Base-by-base conservation (phyloP, 2,329 filamentous ascomycete species). In the Cercospora citrullina region DNA sequence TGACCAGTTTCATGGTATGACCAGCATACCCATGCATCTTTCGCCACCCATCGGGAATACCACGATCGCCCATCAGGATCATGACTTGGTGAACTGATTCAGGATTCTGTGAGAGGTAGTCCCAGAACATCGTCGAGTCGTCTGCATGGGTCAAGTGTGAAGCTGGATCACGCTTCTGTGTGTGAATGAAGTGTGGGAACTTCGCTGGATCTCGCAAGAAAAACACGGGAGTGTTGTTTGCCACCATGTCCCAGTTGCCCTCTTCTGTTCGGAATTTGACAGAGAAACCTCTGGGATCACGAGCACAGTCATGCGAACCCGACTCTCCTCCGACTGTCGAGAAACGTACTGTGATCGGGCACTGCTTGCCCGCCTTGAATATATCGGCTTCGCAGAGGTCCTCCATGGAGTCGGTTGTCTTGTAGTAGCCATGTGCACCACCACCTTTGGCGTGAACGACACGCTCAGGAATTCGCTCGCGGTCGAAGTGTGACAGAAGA, bases 301-400 rank as follows among this genome's bases (percentile, higher is more conserved):
- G 87, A 33, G 89, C 90, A 71, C 87, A 88, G 74, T 93, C 90
- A 66, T 90, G 84, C 4, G 88, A 91, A 6, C 90, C 90, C 67
- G 87, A 87, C 78, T 92, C 90, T 68, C 90, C 90, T 76, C 90
- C 90, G 4, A 93, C 90, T 1, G 91, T 93, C 0, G 90, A 92
- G 79, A 93, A 92, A 4, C 91, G 87, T 53, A 86, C 84, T 1
- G 89, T 84, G 69, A 89, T 79, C 16, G 89, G 87, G 59, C 89
- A 91, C 78, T 87, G 87, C 82, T 92, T 92, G 72, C 90, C 91
- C 63, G 87, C 83, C 66, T 86, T 81, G 74, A 84, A 84, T 58
- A 84, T 76, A 66, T 84, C 82, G 45, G 82, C 82, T 62, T 80
- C 63, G 63, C 76, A 82, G 4, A 84, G 74, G 68, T 84, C 83